A percentile compares a stretch with the other conserved stretches of the same genome.
These are phyloP conservation scores for Camillea tinctor DNA, from an alignment of 2,329 filamentous ascomycete species.

Conservation along the genomic window DNA sequence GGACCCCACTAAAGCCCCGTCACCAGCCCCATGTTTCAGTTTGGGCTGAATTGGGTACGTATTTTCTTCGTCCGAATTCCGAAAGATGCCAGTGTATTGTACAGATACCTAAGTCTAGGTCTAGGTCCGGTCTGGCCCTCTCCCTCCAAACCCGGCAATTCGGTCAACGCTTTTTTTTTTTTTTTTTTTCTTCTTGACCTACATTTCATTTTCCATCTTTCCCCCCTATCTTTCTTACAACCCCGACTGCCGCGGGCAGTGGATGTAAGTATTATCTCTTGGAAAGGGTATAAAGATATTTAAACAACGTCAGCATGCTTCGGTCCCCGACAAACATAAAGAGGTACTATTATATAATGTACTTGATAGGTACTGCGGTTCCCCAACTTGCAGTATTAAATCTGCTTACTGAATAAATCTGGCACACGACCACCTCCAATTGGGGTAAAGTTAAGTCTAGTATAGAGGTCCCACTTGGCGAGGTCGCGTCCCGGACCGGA, in stretches of 20 bases:
- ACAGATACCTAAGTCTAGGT: not conserved
- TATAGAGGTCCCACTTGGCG: not conserved
- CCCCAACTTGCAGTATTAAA: not conserved
- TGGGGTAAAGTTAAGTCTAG: not conserved
- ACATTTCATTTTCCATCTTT: not conserved
- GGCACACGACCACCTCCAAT: not conserved
- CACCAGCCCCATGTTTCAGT: not conserved
- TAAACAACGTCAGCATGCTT: not conserved
- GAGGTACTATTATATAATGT: not conserved
- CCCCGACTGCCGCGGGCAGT: not conserved
- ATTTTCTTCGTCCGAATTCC: conserved; percentile 2
- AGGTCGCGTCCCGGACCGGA: not conserved
- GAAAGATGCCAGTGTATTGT: not conserved
- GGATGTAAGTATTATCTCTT: too few relatives aligned
- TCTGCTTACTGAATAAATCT: not conserved
- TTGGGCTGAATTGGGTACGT: not conserved
- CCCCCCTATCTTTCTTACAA: not conserved
- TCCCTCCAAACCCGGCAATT: not conserved
- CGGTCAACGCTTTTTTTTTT: not conserved
- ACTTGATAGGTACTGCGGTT: not conserved
- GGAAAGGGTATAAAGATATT: not conserved
- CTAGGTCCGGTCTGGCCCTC: too few relatives aligned
- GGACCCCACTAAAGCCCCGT: not conserved
- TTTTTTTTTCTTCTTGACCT: too few relatives aligned
- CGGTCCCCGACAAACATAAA: not conserved